These are phyloP conservation scores for Hortiboletus flavorubellus DNA, from an alignment of 768 basidiomycete species.

Conservation along the genomic window DNA sequence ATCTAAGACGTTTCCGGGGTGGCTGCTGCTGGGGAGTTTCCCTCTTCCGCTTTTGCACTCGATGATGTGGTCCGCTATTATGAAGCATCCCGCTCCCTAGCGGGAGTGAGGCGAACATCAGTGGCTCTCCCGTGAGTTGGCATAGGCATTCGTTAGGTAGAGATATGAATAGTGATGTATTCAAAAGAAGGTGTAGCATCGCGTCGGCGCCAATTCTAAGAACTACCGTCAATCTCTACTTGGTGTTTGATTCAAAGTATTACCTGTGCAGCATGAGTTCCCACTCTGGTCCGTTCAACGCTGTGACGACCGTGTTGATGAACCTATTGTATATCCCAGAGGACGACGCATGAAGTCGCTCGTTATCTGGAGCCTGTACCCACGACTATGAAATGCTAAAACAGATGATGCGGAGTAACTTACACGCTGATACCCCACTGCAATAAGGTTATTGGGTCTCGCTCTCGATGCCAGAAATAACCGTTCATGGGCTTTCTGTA, in stretches of 20 bases:
- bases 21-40: slow-evolving; percentile 10
- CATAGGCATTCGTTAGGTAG: slow-evolving; percentile 82
- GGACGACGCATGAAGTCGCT: slow-evolving; percentile 38
- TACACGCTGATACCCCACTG: slow-evolving; percentile 62
- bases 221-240: background rate
- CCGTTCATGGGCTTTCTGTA: slow-evolving; percentile 57
- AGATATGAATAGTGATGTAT: slow-evolving; percentile 70
- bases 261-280: slow-evolving; percentile 59
- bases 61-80: background rate
- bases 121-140: slow-evolving; percentile 74
- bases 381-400: background rate
- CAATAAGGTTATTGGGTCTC: slow-evolving; percentile 56
- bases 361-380: slow-evolving; percentile 26
- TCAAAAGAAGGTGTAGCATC: slow-evolving; percentile 74
- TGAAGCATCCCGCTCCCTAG: slow-evolving; percentile 10
- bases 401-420: slow-evolving; percentile 10
- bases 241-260: background rate
- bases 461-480: slow-evolving; percentile 41
- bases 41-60: slow-evolving; percentile 24
- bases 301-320: slow-evolving; percentile 73
- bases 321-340: slow-evolving; percentile 54
- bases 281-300: slow-evolving; percentile 66
- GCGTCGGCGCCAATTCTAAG: slow-evolving; percentile 71
- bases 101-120: slow-evolving; percentile 44
- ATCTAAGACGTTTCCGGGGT: slow-evolving; percentile 29